A percentile compares a stretch with the other conserved stretches of the same genome.
phyloP scores from a whole-genome alignment of 2,329 filamentous ascomycete species.

The Cercospora nicotianae region DNA sequence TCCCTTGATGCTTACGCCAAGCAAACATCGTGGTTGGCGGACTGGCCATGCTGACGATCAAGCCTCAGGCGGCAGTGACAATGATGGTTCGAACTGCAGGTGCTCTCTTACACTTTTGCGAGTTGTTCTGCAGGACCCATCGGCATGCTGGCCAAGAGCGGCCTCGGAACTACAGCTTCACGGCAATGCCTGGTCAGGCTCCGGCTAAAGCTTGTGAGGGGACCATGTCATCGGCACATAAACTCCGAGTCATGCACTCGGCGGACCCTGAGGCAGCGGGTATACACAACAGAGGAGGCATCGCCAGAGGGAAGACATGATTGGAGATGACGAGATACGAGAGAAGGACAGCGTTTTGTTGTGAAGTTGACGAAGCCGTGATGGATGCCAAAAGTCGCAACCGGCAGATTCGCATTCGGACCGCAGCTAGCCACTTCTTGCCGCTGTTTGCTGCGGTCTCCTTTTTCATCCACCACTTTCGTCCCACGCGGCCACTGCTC shows the following conservation, averaged over 20 bases:
- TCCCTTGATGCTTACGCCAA: background rate
- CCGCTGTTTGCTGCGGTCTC: background rate
- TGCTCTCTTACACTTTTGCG: too few relatives aligned
- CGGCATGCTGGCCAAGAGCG: background rate
- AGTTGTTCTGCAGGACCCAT: background rate
- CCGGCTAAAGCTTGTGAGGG: background rate
- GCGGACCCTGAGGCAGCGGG: background rate
- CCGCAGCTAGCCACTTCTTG: background rate
- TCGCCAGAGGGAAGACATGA: background rate
- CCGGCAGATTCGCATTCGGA: background rate
- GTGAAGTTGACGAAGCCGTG: background rate
- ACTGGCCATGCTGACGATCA: too few relatives aligned
- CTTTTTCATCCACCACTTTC: background rate
- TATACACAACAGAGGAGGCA: too few relatives aligned
- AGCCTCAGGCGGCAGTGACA: too few relatives aligned
- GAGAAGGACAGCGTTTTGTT: background rate
- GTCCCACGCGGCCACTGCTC: background rate
- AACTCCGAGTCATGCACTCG: background rate
- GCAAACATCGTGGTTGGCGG: background rate
- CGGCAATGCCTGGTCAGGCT: background rate
- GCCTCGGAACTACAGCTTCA: background rate
- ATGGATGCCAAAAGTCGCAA: background rate
- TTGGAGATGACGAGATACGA: background rate
- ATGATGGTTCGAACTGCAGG: too few relatives aligned
- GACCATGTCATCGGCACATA: background rate